These are phyloP conservation scores for Basidiobolus meristosporus DNA, from an alignment of 371 early-diverging fungal species.

Conservation along the genomic window DNA sequence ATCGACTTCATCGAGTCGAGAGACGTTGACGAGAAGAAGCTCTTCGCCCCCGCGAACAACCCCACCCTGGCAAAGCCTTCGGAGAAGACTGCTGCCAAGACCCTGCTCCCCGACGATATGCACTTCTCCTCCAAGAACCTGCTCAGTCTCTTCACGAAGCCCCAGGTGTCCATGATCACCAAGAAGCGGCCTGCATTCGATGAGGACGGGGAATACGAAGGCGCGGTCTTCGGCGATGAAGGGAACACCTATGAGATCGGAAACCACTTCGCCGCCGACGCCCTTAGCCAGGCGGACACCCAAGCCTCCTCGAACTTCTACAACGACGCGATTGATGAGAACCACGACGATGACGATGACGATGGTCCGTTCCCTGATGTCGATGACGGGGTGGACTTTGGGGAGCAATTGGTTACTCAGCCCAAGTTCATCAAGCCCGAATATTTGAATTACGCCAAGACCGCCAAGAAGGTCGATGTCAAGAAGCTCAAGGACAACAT, in stretches of 20 bases:
- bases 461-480: slow-evolving; percentile 88
- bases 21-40: slow-evolving; percentile 21
- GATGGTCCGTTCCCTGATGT: neutral
- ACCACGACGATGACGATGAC: slow-evolving; percentile 1
- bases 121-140: slow-evolving; percentile 71
- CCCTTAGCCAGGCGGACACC: neutral
- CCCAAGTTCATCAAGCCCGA: slow-evolving; percentile 44
- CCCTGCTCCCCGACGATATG: slow-evolving; percentile 69
- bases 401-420: slow-evolving; percentile 13
- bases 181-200: slow-evolving; percentile 6
- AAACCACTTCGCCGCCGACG: neutral
- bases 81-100: slow-evolving; percentile 14
- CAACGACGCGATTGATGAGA: no score
- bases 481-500: slow-evolving; percentile 85
- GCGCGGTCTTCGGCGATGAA: slow-evolving; percentile 7
- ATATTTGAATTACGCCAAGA: slow-evolving; percentile 63
- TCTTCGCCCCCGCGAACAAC: slow-evolving; percentile 50
- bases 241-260: slow-evolving; percentile 19
- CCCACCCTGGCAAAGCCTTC: slow-evolving; percentile 21
- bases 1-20: slow-evolving; percentile 38
- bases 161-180: no score
- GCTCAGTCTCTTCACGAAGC: slow-evolving; percentile 61
- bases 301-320: neutral
- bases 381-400: slow-evolving; percentile 2
- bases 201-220: slow-evolving; percentile 11